phyloP scores from a whole-genome alignment of 2,329 filamentous ascomycete species.

The Trichophyton verrucosum region DNA sequence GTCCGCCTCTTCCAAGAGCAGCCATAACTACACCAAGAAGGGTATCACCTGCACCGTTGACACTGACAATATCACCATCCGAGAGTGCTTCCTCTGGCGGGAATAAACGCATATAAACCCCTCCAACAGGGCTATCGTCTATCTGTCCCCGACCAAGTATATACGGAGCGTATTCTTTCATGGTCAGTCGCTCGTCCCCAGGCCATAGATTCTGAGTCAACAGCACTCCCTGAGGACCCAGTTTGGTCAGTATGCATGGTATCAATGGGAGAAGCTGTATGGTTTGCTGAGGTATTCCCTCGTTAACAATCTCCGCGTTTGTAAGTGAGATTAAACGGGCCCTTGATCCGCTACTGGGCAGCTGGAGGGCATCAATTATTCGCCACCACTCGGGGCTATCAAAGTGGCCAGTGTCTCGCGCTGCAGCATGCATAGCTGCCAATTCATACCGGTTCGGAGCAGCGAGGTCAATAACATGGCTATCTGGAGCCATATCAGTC shows the following conservation, averaged over 20 bases:
- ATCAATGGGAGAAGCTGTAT: slow-evolving; percentile 82
- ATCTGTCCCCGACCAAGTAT: slow-evolving; percentile 52
- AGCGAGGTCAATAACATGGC: slow-evolving; percentile 54
- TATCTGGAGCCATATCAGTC: slow-evolving; percentile 42
- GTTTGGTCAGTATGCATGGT: slow-evolving; percentile 70
- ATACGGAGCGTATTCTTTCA: slow-evolving; percentile 52
- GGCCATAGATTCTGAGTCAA: slow-evolving; percentile 57
- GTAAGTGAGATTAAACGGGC: slow-evolving; percentile 61
- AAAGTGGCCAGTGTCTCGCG: slow-evolving; percentile 54
- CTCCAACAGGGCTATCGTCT: slow-evolving; percentile 44
- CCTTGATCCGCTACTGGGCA: slow-evolving; percentile 55
- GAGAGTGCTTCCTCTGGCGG: slow-evolving; percentile 52
- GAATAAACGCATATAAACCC: slow-evolving; percentile 72
- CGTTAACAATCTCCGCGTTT: slow-evolving; percentile 54
- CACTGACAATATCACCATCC: slow-evolving; percentile 60
- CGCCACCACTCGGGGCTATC: slow-evolving; percentile 63
- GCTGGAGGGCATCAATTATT: slow-evolving; percentile 65
- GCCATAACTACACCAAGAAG: slow-evolving; percentile 78
- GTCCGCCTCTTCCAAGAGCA: slow-evolving; percentile 49
- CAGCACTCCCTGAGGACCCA: slow-evolving; percentile 64
- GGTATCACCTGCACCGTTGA: slow-evolving; percentile 91
- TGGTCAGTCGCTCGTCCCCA: slow-evolving; percentile 55
- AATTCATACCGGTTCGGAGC: slow-evolving; percentile 80
- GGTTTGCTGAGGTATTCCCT: slow-evolving; percentile 69
- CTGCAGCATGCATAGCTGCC: slow-evolving; percentile 61